Evolutionary conservation across 2,329 filamentous ascomycete species (phyloP).

Genomic region (Penicillium sp.): DNA sequence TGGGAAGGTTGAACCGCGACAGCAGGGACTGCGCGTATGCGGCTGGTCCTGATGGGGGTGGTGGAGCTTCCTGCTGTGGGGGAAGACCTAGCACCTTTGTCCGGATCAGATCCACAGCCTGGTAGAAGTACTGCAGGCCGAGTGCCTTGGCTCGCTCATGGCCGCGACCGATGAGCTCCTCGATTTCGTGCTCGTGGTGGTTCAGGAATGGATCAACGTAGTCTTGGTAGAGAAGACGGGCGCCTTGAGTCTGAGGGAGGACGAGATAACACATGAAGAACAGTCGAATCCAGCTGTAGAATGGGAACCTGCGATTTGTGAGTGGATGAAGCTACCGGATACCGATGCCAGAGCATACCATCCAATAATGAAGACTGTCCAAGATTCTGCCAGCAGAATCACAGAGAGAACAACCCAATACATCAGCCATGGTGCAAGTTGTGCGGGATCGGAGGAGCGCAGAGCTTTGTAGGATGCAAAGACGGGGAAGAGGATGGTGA

Average conservation of each 20-base stretch:
- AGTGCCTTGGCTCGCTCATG: constrained; percentile 77
- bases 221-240: constrained; percentile 78
- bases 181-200: constrained; percentile 84
- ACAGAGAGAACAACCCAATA: constrained; percentile 95
- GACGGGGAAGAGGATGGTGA: constrained; percentile 89
- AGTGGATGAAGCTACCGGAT: background rate
- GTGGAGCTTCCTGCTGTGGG: constrained; percentile 55
- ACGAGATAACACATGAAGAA: constrained; percentile 90
- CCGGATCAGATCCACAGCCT: constrained; percentile 69
- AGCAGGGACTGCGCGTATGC: constrained; percentile 80
- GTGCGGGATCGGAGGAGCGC: constrained; percentile 83
- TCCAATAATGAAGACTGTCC: constrained; percentile 80
- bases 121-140: constrained; percentile 74
- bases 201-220: constrained; percentile 86
- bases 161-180: constrained; percentile 78
- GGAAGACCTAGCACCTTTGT: constrained; percentile 78
- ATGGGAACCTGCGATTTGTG: constrained; percentile 68
- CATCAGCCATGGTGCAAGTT: constrained; percentile 97
- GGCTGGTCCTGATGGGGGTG: constrained; percentile 38
- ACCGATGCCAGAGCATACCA: constrained; percentile 57
- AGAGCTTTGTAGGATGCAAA: constrained; percentile 98
- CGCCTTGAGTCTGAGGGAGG: constrained; percentile 95
- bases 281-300: constrained; percentile 90
- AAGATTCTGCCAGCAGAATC: constrained; percentile 79
- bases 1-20: constrained; percentile 80